Percentiles rank a stretch among this genome's conserved stretches.
Evolutionary conservation across 768 basidiomycete species (phyloP).

Genomic region (Tylopilus rubrobrunneus): DNA sequence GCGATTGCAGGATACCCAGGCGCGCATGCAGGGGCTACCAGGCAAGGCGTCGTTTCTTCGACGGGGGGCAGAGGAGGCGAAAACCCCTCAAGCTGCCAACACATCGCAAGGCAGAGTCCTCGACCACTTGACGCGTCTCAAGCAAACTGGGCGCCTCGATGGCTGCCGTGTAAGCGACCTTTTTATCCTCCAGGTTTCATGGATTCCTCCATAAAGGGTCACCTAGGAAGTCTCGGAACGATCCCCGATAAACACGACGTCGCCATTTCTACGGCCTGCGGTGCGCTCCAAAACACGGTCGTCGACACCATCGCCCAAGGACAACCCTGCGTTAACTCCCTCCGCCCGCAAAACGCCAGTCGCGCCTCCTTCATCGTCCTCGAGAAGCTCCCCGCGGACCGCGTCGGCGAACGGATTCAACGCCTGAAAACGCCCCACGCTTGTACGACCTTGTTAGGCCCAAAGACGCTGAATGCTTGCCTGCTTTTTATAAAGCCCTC

Average conservation of each 20-base stretch:
- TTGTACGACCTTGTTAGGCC: too few relatives aligned
- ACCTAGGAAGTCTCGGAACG: too few relatives aligned
- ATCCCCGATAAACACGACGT: constrained; percentile 98
- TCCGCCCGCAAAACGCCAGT: too few relatives aligned
- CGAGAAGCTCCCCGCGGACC: too few relatives aligned
- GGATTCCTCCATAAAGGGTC: constrained; percentile 50
- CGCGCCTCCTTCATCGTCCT: too few relatives aligned
- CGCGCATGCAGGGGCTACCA: constrained; percentile 44
- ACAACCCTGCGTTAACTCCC: too few relatives aligned
- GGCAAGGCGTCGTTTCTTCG: constrained; percentile 60
- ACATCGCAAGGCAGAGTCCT: too few relatives aligned
- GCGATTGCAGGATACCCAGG: constrained; percentile 33
- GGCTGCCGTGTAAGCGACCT: constrained; percentile 83
- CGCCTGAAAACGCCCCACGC: too few relatives aligned
- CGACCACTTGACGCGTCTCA: constrained; percentile 77
- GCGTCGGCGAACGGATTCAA: too few relatives aligned
- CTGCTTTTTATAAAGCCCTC: too few relatives aligned
- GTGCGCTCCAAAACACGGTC: constrained; percentile 81
- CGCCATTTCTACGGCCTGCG: constrained; percentile 89
- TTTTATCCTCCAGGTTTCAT: neutral
- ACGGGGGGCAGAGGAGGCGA: constrained; percentile 84
- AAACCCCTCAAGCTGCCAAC: constrained; percentile 78
- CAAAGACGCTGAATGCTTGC: too few relatives aligned
- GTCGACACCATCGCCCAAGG: constrained; percentile 90
- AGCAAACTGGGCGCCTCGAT: too few relatives aligned